Base-by-base conservation (phyloP, 768 basidiomycete species). In the Stropharia rugosoannulata region DNA sequence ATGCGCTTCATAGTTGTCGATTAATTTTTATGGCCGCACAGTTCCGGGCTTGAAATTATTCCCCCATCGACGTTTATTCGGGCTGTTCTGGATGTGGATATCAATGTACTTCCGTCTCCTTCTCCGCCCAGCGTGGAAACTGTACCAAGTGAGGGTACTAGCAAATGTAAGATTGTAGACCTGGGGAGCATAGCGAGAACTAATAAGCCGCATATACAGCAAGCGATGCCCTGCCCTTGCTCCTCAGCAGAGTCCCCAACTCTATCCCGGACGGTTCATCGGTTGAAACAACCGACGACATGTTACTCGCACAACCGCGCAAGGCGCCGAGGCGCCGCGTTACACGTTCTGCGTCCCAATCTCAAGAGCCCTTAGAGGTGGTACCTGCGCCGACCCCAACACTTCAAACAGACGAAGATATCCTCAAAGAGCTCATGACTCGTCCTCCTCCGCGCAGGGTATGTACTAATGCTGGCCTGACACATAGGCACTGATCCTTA, bases 221-320 rank as follows among this genome's bases (percentile, higher is more conserved):
- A 5, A 62, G 59, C 44, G 60, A 61, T 22, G 67, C 62, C 15
- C 78, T 80, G 3, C 66, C 76, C 8, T 32, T 10, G 29, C 69
- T 81, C 0, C 82, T 82, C 1, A 75, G 80, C 43, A 70, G 75
- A 37, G 69, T 85, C 10, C 80, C 80, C 4, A 86, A 84, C 56
- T 79, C 82, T 0, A 74, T 43, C 57, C 57, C 25, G 49, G 57
- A 41, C 5, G 52, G 29, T 4, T 41, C 38, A 11, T 48, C 59
- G 11, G 48, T 54, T 41, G 61, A 62, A 15, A 48, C 56, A 19
- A 54, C 45, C 15, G 59, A 59, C 13, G 55, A 60, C 8, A 66
- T 67, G 45, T 62, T 62, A 8, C 59, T 64, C 29, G 64, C 60
- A 46, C 12, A 8, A 13, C 69, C 59, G 32, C 67, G 76, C 54